These are phyloP conservation scores for Thermochaetoides dissita DNA, from an alignment of 2,329 filamentous ascomycete species.

Conservation along the genomic window DNA sequence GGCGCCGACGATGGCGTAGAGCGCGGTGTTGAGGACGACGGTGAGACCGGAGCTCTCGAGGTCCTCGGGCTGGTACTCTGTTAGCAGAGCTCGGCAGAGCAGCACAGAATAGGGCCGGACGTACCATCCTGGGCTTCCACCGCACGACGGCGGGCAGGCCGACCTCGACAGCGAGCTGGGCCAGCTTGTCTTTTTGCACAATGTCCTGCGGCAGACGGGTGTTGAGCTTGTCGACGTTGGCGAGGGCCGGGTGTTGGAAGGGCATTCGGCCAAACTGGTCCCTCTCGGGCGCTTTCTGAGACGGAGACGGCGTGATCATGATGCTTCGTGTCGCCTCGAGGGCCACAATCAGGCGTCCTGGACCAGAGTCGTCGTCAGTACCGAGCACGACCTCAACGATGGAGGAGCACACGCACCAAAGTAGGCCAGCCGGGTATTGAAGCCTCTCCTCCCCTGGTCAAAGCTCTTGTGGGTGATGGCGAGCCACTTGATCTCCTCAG, in stretches of 20 bases:
- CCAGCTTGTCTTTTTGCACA: slow-evolving; percentile 51
- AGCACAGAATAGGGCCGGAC: slow-evolving; percentile 14
- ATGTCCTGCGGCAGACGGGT: slow-evolving; percentile 44
- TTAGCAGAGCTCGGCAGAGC: neutral
- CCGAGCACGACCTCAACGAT: neutral
- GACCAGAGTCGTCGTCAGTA: neutral
- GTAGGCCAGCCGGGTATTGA: slow-evolving; percentile 86
- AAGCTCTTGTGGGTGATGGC: slow-evolving; percentile 97
- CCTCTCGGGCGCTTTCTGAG: neutral
- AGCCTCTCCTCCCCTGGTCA: slow-evolving; percentile 83
- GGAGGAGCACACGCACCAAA: slow-evolving; percentile 44
- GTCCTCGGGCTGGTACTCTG: slow-evolving; percentile 40
- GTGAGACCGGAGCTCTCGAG: slow-evolving; percentile 59
- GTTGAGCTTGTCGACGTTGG: slow-evolving; percentile 60
- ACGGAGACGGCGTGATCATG: slow-evolving; percentile 8
- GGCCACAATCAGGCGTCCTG: slow-evolving; percentile 17
- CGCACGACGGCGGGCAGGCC: slow-evolving; percentile 63
- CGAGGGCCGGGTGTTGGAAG: slow-evolving; percentile 56
- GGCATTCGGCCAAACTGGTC: slow-evolving; percentile 40
- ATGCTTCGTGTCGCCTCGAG: slow-evolving; percentile 14
- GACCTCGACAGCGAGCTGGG: slow-evolving; percentile 52
- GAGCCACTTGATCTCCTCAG: slow-evolving; percentile 91
- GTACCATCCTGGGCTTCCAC: slow-evolving; percentile 77
- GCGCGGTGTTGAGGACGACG: slow-evolving; percentile 57
- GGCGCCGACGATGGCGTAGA: slow-evolving; percentile 81